Evolutionary conservation across 192 early-diverging fungal genomes (phyloP).

Genomic region (Coemansia sp.): DNA sequence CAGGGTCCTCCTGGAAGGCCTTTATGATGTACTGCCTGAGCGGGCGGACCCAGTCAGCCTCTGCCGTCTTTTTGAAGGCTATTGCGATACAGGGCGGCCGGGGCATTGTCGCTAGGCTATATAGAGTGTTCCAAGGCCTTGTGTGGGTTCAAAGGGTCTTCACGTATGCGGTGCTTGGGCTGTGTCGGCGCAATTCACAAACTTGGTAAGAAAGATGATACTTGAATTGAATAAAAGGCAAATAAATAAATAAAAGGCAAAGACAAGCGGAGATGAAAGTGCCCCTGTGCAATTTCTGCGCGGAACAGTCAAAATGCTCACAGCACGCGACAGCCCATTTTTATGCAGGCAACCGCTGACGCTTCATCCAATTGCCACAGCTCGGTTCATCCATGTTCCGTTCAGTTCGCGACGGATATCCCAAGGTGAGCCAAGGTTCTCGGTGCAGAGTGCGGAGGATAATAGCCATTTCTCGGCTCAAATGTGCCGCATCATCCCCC

Average conservation of each 20-base stretch:
- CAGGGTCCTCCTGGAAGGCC: slow-evolving; percentile 91
- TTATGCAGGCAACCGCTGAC: too few species aligned
- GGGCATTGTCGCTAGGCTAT: slow-evolving; percentile 33
- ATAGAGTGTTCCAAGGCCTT: too few species aligned
- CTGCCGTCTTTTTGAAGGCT: slow-evolving; percentile 86
- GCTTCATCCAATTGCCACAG: too few species aligned
- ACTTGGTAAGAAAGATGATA: not conserved
- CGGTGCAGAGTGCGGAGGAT: too few species aligned
- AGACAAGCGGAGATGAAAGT: slow-evolving; percentile 2
- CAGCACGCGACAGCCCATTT: too few species aligned
- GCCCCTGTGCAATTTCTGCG: too few species aligned
- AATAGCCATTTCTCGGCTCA: too few species aligned
- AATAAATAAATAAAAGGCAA: not conserved
- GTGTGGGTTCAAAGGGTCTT: not conserved
- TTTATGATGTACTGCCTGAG: slow-evolving; percentile 81
- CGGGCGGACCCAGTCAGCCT: slow-evolving; percentile 85
- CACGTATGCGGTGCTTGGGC: not conserved
- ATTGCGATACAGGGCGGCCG: slow-evolving; percentile 49
- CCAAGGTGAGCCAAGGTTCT: too few species aligned
- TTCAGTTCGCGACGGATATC: too few species aligned
- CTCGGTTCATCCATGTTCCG: too few species aligned
- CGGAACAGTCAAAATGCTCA: too few species aligned
- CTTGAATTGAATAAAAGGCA: not conserved
- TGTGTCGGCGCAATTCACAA: not conserved
- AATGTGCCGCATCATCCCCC: too few species aligned